Evolutionary conservation across 495 filamentous ascomycete genomes (phyloP).

Genomic region (Cryomyces antarcticus): DNA sequence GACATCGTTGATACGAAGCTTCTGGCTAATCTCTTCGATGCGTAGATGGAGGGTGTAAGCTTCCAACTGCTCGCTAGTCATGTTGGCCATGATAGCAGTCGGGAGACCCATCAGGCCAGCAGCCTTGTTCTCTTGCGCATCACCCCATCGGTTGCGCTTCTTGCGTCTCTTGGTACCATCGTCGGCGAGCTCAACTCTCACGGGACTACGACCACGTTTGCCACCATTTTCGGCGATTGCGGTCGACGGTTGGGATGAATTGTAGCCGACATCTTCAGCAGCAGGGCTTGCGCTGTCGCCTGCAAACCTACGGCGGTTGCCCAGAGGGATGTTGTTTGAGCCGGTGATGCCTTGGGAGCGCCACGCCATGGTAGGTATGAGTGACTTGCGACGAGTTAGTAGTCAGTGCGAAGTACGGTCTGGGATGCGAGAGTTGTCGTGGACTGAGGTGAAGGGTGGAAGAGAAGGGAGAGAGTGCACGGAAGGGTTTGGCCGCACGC

Average conservation of each 20-base stretch:
- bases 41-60: constrained; percentile 87
- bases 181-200: constrained; percentile 29
- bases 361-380: constrained; percentile 62
- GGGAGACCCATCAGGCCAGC: constrained; percentile 94
- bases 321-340: constrained; percentile 94
- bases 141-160: constrained; percentile 96
- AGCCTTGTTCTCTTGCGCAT: constrained; percentile 89
- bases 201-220: constrained; percentile 63
- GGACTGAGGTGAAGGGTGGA: too few species aligned
- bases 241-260: constrained; percentile 29
- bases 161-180: constrained; percentile 73
- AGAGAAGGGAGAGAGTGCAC: too few species aligned
- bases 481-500: too few species aligned
- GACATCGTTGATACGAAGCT: constrained; percentile 94
- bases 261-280: constrained; percentile 37
- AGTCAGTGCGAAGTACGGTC: too few species aligned
- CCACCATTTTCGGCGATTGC: constrained; percentile 26
- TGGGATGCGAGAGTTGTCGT: too few species aligned
- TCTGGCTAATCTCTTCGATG: constrained; percentile 97
- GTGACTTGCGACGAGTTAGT: background rate
- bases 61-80: constrained; percentile 95
- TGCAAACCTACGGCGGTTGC: constrained; percentile 66
- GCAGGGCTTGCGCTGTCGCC: constrained; percentile 31
- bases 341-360: constrained; percentile 90
- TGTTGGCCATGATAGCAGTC: constrained; percentile 84